Conservation (phyloP, 768 basidiomycete genomes). For the Boletus sensibilis region DNA sequence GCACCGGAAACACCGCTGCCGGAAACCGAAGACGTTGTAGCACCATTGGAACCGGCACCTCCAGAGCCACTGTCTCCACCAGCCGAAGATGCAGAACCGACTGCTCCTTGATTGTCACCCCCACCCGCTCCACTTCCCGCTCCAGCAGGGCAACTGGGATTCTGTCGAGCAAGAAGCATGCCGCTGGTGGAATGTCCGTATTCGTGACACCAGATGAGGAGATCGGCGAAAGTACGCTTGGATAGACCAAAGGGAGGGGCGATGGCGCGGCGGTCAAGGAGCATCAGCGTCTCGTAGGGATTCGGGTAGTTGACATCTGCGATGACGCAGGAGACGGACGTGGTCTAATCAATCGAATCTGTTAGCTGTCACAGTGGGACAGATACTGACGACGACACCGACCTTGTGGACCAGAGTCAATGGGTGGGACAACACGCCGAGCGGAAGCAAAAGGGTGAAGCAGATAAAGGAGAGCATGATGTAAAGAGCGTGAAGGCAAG, state of each 20-base stretch:
- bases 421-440: constrained; percentile 20
- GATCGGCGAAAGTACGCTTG: constrained; percentile 22
- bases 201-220: constrained; percentile 31
- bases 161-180: constrained; percentile 26
- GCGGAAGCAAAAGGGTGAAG: constrained; percentile 20
- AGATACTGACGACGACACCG: neutral
- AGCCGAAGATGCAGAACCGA: neutral
- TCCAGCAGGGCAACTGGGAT: constrained; percentile 14
- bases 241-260: constrained; percentile 25
- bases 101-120: neutral
- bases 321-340: constrained; percentile 24
- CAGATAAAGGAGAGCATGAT: constrained; percentile 23
- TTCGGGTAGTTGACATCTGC: constrained; percentile 28
- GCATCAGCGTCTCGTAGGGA: constrained; percentile 21
- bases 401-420: constrained; percentile 15
- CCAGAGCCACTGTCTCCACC: neutral
- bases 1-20: neutral
- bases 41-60: neutral
- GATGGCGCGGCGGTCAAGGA: constrained; percentile 23
- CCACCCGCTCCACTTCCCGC: neutral
- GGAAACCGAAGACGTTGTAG: constrained; percentile 1
- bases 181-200: constrained; percentile 7
- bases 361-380: neutral
- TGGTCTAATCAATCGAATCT: constrained; percentile 1
- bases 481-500: constrained; percentile 10